These are phyloP conservation scores for Claviceps pazoutovae DNA, from an alignment of 2,329 filamentous ascomycete species.

Conservation along the genomic window DNA sequence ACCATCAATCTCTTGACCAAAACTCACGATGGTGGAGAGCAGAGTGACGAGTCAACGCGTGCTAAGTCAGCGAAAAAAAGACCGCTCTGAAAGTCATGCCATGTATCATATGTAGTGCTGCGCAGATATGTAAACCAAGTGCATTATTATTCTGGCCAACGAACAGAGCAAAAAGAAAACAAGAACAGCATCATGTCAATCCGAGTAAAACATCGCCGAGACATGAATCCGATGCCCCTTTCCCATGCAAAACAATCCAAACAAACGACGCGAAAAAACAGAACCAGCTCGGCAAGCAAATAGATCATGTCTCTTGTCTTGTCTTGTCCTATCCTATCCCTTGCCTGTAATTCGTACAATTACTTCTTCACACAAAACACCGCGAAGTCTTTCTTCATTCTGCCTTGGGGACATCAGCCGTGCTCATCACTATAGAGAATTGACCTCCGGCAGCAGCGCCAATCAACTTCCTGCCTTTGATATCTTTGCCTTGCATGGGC, in stretches of 20 bases:
- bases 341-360: not conserved
- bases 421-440: slow-evolving; percentile 51
- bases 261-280: not conserved
- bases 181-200: not conserved
- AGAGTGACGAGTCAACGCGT: too few relatives aligned
- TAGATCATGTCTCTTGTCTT: not conserved
- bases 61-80: too few relatives aligned
- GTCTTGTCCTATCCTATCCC: not conserved
- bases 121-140: too few relatives aligned
- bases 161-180: not conserved
- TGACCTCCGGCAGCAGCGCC: slow-evolving; percentile 83
- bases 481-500: slow-evolving; percentile 70
- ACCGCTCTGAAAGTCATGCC: too few relatives aligned
- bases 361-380: not conserved
- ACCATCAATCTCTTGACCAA: too few relatives aligned
- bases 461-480: slow-evolving; percentile 58
- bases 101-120: too few relatives aligned
- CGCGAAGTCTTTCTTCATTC: not conserved
- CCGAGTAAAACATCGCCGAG: not conserved
- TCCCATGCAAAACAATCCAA: not conserved
- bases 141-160: not conserved
- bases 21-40: too few relatives aligned
- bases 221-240: not conserved
- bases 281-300: not conserved
- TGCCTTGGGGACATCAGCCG: slow-evolving; percentile 11